Base-by-base conservation (phyloP, 495 filamentous ascomycete genomes). In the Umbilicaria muhlenbergii region DNA sequence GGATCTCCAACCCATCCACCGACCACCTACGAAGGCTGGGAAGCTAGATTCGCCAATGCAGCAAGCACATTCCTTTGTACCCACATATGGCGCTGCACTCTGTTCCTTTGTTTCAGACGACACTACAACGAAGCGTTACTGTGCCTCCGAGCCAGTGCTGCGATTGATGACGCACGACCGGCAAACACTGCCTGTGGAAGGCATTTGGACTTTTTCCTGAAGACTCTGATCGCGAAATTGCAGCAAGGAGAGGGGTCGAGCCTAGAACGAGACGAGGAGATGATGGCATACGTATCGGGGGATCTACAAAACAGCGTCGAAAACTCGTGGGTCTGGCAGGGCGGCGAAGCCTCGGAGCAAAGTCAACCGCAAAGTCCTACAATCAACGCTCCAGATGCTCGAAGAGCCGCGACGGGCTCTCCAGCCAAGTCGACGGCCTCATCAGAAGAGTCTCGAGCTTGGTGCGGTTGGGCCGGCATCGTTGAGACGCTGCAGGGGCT, bases 1-100 rank as follows among this genome's bases (percentile, higher is more conserved):
- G 31, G 24, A 12, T 39, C 48, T 28, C 44, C 42, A 19, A 40
- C 44, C 37, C 48, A 56, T 41, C 49, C 12, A 48, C 48, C 32
- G 45, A 45, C 12, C 57, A 55, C 40, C 42, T 43, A 48, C 38
- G 43, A 28, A 32, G 43, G 68, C 19, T 76, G 75, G 70, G 62
- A 66, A 14, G 51, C 60, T 1, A 54, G 65, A 21, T 58, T 82
- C 17, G 65, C 66, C 8, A 66, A 70, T 37, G 70, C 72, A 15
- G 72, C 76, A 7, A 69, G 71, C 12, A 74, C 77, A 12, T 75
- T 82, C 58, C 68, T 91, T 10, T 82, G 86, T 48, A 80, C 79
- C 3, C 92, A 98, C 54, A 68, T 94, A 42, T 96, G 89, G 80
- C 83, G 92, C 28, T 94, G 83, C 53, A 73, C 80, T 7, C 68